Evolutionary conservation across 2,329 filamentous ascomycete species (phyloP), one percentile per base, ranked within the genome.

Genomic region (Neocatenulostroma microsporum): DNA sequence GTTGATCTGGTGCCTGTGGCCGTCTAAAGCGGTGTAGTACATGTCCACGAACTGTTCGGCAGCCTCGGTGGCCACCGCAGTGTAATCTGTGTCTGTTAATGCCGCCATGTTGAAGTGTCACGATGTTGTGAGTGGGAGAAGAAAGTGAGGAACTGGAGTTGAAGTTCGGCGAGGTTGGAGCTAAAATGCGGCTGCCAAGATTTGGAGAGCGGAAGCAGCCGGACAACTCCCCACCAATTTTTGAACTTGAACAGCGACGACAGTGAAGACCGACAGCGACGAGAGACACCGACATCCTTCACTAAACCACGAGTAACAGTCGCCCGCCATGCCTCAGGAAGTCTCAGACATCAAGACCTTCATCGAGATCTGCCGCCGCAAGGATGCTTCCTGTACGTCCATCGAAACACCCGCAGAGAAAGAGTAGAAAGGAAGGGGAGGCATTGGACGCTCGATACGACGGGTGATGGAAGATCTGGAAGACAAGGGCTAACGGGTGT

Each of bases 301-400:
- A 34, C 30, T 31, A 28, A 28, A 26, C 26, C 37, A 40, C 33
- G 35, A 37, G 31, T 28, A 17, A n/a, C 24, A 45, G 41, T 43
- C 53, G 49, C 49, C 71, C 84, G 94, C 74, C 71, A 98, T 98
- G 91, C 89, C 91, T 81, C 78, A 80, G 65, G 87, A 96, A 84
- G 83, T 95, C 70, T 84, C 80, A 67, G 91, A 96, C 69, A 96
- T 96, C 80, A 96, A 98, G 67, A 68, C 94, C 79, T 98, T 98
- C 85, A 94, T 98, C 71, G 91, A 96, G 83, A 94, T 98, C 80
- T 94, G 85, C 82, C 84, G 89, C 73, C 84, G 91, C 70, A 94
- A 94, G 78, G 93, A 98, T 81, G 91, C 91, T 68, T 93, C 84
- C 67, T 94, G 91, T 98, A 84, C 63, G 87, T 88, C 42, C 42